Percentiles rank a stretch among this genome's conserved stretches.
These are phyloP conservation scores for Nicotiana otophora DNA, from an alignment of 257 asterid species.

Conservation along the genomic window DNA sequence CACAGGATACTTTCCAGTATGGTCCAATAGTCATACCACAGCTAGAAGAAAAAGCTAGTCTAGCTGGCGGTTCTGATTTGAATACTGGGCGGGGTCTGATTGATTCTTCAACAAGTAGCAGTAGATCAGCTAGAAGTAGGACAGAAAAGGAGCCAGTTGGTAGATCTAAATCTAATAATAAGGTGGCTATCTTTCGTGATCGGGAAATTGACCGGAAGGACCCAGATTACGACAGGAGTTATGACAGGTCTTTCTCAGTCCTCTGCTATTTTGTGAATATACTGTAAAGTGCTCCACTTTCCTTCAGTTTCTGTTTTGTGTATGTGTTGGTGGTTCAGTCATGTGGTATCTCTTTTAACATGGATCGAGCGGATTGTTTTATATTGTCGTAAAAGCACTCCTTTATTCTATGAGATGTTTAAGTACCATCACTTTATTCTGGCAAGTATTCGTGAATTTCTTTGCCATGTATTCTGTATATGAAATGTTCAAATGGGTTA, in stretches of 20 bases:
- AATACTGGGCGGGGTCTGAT: conserved; percentile 48
- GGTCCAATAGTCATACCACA: conserved; percentile 39
- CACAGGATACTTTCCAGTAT: conserved; percentile 54
- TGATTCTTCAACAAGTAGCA: conserved; percentile 64
- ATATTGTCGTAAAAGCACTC: neutral
- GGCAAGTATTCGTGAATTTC: neutral
- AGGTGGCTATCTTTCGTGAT: conserved; percentile 94
- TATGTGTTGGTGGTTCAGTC: neutral
- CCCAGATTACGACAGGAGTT: conserved; percentile 92
- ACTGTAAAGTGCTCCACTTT: neutral
- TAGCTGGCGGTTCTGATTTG: conserved; percentile 43
- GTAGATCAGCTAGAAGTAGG: conserved; percentile 69
- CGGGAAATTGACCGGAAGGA: conserved; percentile 92
- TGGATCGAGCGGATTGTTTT: neutral
- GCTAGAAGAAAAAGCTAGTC: conserved; percentile 47
- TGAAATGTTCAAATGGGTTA: neutral
- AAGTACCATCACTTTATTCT: neutral
- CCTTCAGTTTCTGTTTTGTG: neutral
- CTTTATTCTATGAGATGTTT: neutral
- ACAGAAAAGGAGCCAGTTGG: conserved; percentile 71
- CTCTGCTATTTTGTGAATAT: conserved; percentile 7
- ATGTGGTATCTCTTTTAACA: neutral
- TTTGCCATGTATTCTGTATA: neutral
- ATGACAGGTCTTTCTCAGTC: conserved; percentile 57
- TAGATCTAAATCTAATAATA: conserved; percentile 52